These are phyloP conservation scores for Barbatosphaeria neglecta DNA, from an alignment of 495 filamentous ascomycete species.

Conservation along the genomic window DNA sequence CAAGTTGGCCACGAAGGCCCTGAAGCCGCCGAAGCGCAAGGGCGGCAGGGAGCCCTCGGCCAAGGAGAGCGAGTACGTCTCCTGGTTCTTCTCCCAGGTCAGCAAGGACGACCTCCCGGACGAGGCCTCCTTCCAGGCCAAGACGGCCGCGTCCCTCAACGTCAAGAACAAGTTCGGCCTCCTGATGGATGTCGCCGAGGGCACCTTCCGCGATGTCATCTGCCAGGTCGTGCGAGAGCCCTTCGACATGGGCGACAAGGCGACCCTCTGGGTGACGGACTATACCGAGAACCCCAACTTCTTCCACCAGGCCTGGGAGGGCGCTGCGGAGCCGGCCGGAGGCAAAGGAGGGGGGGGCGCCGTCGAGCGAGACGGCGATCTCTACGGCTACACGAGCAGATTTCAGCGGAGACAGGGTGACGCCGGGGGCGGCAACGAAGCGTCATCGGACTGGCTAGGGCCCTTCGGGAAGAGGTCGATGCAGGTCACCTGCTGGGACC, in stretches of 20 bases:
- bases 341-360: neutral
- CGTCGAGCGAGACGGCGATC: slow-evolving; percentile 12
- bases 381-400: slow-evolving; percentile 18
- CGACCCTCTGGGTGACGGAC: slow-evolving; percentile 71
- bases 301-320: slow-evolving; percentile 41
- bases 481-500: slow-evolving; percentile 59
- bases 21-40: slow-evolving; percentile 5
- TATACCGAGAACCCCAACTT: slow-evolving; percentile 64
- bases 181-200: slow-evolving; percentile 49
- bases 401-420: neutral
- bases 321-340: slow-evolving; percentile 20
- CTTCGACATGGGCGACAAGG: slow-evolving; percentile 29
- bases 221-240: slow-evolving; percentile 66
- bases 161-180: slow-evolving; percentile 47
- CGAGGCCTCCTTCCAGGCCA: slow-evolving; percentile 32
- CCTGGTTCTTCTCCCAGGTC: slow-evolving; percentile 25
- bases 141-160: slow-evolving; percentile 23
- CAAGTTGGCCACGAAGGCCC: slow-evolving; percentile 19
- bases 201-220: slow-evolving; percentile 55
- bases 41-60: slow-evolving; percentile 7
- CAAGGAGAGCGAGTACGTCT: slow-evolving; percentile 25
- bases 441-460: slow-evolving; percentile 60
- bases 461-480: slow-evolving; percentile 67
- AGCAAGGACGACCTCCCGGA: slow-evolving; percentile 31
- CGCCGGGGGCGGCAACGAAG: neutral